Percentiles rank a stretch among this genome's conserved stretches.
Evolutionary conservation across 192 early-diverging fungal genomes (phyloP).

Genomic region (Coemansia erecta): DNA sequence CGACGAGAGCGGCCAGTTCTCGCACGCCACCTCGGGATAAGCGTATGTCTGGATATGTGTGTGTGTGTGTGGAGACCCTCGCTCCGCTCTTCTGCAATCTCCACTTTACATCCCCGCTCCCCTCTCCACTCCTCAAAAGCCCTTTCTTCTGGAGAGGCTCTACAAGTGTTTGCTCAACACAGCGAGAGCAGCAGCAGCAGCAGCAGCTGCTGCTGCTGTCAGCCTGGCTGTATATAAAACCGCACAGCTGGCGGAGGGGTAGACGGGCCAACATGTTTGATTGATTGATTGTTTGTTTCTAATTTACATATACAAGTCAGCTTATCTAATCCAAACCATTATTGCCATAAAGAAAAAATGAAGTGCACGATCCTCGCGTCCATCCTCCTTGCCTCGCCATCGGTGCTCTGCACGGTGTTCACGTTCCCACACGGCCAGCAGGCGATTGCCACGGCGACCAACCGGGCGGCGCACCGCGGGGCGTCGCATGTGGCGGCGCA

Average conservation of each 20-base stretch:
- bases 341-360: background rate
- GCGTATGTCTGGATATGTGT: background rate
- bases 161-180: too few species aligned
- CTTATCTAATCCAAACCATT: too few species aligned
- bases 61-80: background rate
- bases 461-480: background rate
- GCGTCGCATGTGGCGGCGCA: background rate
- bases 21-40: conserved; percentile 11
- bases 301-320: too few species aligned
- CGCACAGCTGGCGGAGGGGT: too few species aligned
- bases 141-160: too few species aligned
- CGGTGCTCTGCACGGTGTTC: background rate
- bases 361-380: background rate
- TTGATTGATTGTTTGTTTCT: background rate
- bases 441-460: background rate
- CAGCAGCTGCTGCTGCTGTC: too few species aligned
- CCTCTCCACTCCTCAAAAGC: too few species aligned
- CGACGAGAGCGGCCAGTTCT: conserved; percentile 18
- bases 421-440: conserved; percentile 3
- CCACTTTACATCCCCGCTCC: too few species aligned
- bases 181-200: too few species aligned
- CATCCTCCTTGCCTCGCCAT: background rate
- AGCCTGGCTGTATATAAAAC: too few species aligned
- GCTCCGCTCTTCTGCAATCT: too few species aligned
- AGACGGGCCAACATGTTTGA: too few species aligned